phyloP scores from a whole-genome alignment of 768 basidiomycete genomes.

The Trametes gibbosa region DNA sequence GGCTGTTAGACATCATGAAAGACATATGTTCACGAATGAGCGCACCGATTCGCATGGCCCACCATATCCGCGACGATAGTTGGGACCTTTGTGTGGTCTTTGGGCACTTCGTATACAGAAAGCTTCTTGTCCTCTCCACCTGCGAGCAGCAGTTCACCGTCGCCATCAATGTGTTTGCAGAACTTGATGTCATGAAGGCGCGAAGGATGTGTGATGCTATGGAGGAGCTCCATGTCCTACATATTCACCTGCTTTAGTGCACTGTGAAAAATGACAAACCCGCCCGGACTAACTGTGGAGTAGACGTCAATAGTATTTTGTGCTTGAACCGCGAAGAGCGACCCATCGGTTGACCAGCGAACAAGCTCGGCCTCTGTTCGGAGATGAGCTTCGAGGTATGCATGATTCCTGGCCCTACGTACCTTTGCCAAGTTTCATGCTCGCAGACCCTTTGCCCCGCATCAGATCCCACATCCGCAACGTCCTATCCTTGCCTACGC shows the following conservation, averaged over 20 bases:
- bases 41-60: conserved; percentile 87
- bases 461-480: conserved; percentile 99
- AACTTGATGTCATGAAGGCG: conserved; percentile 86
- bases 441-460: conserved; percentile 87
- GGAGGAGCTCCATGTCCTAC: conserved; percentile 77
- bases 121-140: conserved; percentile 90
- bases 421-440: conserved; percentile 90
- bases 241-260: neutral
- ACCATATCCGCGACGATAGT: conserved; percentile 65
- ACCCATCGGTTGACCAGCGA: conserved; percentile 78
- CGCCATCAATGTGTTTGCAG: conserved; percentile 52
- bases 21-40: neutral
- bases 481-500: conserved; percentile 86
- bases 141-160: conserved; percentile 71
- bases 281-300: conserved; percentile 39
- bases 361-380: conserved; percentile 86
- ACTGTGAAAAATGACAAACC: neutral
- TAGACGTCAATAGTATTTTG: conserved; percentile 80
- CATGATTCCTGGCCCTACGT: conserved; percentile 13
- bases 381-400: neutral
- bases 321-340: conserved; percentile 76
- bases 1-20: neutral
- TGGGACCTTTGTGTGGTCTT: conserved; percentile 45
- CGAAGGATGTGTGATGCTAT: conserved; percentile 72
- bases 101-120: conserved; percentile 66